Evolutionary conservation across 192 early-diverging fungal genomes (phyloP).

Genomic region (Backusella macrospora): DNA sequence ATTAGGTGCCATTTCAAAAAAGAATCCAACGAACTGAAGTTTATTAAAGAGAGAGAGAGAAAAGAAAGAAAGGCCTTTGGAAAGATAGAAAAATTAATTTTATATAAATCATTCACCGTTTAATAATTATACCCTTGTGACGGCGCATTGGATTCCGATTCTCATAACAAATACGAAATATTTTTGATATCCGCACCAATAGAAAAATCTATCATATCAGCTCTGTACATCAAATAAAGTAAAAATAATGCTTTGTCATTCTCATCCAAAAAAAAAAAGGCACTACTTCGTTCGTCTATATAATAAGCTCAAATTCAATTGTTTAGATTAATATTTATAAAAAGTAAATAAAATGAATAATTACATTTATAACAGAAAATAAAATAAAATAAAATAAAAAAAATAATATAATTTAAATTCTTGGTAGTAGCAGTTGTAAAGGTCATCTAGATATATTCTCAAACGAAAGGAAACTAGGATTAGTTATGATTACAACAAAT

Average conservation of each 20-base stretch:
- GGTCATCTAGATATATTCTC: neutral
- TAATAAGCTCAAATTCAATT: neutral
- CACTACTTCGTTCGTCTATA: neutral
- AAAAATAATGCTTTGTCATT: neutral
- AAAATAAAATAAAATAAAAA: too few species aligned
- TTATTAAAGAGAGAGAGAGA: neutral
- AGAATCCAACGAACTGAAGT: neutral
- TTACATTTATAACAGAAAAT: neutral
- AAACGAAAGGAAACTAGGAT: neutral
- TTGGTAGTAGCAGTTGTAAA: too few species aligned
- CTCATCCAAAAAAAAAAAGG: neutral
- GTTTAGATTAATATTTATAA: neutral
- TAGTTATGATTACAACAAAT: neutral
- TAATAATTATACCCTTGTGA: slow-evolving; percentile 14
- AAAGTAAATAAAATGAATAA: neutral
- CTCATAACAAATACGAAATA: neutral
- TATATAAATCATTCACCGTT: neutral
- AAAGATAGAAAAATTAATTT: slow-evolving; percentile 12
- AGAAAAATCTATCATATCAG: neutral
- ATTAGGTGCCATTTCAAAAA: slow-evolving; percentile 28
- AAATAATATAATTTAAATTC: too few species aligned
- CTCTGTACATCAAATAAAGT: neutral
- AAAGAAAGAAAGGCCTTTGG: neutral
- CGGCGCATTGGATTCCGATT: slow-evolving; percentile 3
- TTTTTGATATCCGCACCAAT: neutral